Percentiles rank a stretch among this genome's conserved stretches.
These are phyloP conservation scores for Panicum virgatum DNA, from an alignment of 202 grass and related monocot genomes.

Conservation along the genomic window DNA sequence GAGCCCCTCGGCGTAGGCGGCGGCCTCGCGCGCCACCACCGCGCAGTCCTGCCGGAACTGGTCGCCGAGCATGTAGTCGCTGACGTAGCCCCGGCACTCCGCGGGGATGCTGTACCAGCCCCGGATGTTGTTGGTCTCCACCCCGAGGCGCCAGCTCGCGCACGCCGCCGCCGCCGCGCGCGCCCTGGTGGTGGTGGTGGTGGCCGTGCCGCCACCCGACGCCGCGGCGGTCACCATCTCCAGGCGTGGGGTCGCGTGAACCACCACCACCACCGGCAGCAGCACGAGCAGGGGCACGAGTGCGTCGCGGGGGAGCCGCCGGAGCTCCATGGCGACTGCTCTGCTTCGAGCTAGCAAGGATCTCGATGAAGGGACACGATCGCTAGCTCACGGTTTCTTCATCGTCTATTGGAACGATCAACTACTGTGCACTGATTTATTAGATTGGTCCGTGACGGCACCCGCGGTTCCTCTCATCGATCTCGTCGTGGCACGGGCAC, in stretches of 20 bases:
- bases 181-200: neutral
- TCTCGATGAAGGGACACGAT: neutral
- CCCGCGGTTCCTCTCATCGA: no score
- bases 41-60: conserved; percentile 32
- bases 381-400: no score
- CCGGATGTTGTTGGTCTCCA: conserved; percentile 49
- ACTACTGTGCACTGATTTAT: neutral
- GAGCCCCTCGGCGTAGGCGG: conserved; percentile 21
- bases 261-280: neutral
- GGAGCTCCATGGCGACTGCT: neutral
- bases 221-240: neutral
- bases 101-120: conserved; percentile 35
- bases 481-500: no score
- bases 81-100: conserved; percentile 32
- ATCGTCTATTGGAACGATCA: no score
- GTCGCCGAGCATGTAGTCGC: conserved; percentile 45
- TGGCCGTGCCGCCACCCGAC: no score
- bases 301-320: neutral
- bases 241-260: neutral
- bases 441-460: neutral
- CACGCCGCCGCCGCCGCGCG: neutral
- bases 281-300: neutral
- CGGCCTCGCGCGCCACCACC: conserved; percentile 28
- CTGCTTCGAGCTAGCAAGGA: neutral
- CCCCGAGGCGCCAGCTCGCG: conserved; percentile 39